Percentiles rank a stretch among this genome's conserved stretches.
phyloP scores from a whole-genome alignment of 225 moss, liverwort and hornwort species.

The Asterella californica region DNA sequence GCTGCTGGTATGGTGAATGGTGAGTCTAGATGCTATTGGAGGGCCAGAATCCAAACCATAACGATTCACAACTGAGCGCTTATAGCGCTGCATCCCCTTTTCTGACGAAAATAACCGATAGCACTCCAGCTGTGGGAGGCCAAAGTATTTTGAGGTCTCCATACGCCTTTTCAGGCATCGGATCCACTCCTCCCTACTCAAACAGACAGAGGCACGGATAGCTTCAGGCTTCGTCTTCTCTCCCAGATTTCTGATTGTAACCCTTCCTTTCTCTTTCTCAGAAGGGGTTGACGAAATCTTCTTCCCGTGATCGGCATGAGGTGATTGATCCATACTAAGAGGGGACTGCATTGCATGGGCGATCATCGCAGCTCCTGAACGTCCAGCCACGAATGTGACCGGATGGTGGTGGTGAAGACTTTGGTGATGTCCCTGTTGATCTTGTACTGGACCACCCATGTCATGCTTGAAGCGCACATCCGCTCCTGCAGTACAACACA shows the following conservation, averaged over 20 bases:
- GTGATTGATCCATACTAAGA: conserved; percentile 3
- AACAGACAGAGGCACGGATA: conserved; percentile 1
- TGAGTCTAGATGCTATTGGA: conserved; percentile 58
- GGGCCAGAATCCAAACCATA: conserved; percentile 84
- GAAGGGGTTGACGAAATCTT: not conserved
- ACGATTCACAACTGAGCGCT: conserved; percentile 61
- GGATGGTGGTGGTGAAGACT: conserved; percentile 19
- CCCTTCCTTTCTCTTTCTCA: conserved; percentile 1
- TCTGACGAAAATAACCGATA: conserved; percentile 33
- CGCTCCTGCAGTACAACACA: conserved; percentile 5
- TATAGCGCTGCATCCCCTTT: conserved; percentile 48
- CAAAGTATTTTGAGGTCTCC: conserved; percentile 4
- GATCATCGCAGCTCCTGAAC: conserved; percentile 36
- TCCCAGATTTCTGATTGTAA: not conserved
- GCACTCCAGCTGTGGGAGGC: conserved; percentile 22
- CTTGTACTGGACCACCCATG: not conserved
- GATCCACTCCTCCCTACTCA: conserved; percentile 21
- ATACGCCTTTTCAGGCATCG: conserved; percentile 14
- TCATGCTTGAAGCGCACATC: not conserved
- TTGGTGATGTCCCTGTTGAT: not conserved
- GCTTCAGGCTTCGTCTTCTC: conserved; percentile 8
- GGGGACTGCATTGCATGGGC: conserved; percentile 34
- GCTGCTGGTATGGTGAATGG: conserved; percentile 60
- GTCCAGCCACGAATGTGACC: conserved; percentile 30
- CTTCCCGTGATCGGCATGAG: not conserved